Evolutionary conservation across 2,329 filamentous ascomycete species (phyloP), one percentile per base, ranked within the genome.

Genomic region (Diplocarpon rosae): DNA sequence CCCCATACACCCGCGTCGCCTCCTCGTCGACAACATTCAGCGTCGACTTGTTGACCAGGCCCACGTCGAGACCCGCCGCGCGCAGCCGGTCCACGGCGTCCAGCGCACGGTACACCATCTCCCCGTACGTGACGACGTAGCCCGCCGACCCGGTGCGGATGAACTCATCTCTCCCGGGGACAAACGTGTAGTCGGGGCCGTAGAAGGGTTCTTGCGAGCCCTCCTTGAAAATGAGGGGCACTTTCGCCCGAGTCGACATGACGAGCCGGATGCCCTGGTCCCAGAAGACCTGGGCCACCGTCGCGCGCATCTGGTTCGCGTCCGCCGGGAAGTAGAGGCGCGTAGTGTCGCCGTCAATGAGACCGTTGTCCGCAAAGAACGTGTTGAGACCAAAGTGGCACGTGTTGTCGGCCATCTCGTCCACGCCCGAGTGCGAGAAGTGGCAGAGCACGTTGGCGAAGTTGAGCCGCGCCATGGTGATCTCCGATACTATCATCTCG

Each of bases 321-420:
- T 66, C 63, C 13, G 63, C 63, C 1, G 63, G 63, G 58, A 66
- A 66, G 49, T 65, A 66, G 2, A 66, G 49, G 1, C 58, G 46
- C 1, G 62, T 65, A 17, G 33, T 56, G 44, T 58, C 60, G 16
- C 59, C 59, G 43, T 65, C 63, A 52, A 64, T 61, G 7, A 66
- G 52, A 1, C 62, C 63, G 38, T 66, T 65, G 28, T 66, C 63
- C 4, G 63, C 63, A 44, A 66, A 65, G 57, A 65, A 64, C 32
- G 63, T 59, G 55, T 65, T 65, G 46, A 66, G 49, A 5, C 63
- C 63, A 44, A 66, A 66, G 51, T 66, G 63, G 54, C 63, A 66
- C 1, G 63, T 66, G 49, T 65, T 66, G 44, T 65, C 63, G 12
- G 63, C 63, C 56, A 65, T 66, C 48, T 65, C 63, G 33, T 65